Conservation (phyloP, 345 rosid species). For the Pelargonium nanum region DNA sequence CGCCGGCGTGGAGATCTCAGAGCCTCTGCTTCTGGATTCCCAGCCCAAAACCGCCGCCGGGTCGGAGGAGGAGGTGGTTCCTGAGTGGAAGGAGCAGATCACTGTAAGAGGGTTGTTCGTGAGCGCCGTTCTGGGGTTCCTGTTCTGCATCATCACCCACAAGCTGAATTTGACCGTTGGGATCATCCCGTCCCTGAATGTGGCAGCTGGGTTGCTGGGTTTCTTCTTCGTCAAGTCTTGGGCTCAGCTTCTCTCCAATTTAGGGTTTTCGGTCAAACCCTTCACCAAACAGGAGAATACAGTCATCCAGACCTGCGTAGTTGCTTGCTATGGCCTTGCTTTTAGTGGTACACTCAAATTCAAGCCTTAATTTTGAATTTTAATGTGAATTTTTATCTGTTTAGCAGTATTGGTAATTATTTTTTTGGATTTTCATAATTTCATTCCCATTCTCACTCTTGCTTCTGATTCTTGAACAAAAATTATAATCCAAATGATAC, state of each 20-base stretch:
- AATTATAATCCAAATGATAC: too few relatives aligned
- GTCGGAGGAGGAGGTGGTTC: conserved; percentile 19
- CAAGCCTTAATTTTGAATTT: not conserved
- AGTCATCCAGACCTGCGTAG: conserved; percentile 88
- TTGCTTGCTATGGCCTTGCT: conserved; percentile 90
- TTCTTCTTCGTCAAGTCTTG: conserved; percentile 90
- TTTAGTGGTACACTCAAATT: too few relatives aligned
- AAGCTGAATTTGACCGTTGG: conserved; percentile 88
- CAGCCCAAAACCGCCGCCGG: too few relatives aligned
- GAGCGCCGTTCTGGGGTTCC: conserved; percentile 58
- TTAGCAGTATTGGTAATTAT: too few relatives aligned
- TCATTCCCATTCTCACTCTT: too few relatives aligned
- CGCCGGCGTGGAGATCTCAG: conserved; percentile 39
- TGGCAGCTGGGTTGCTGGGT: conserved; percentile 83
- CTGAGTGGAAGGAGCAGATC: conserved; percentile 92
- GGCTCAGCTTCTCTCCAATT: conserved; percentile 52
- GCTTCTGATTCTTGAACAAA: too few relatives aligned
- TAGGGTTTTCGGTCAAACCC: conserved; percentile 52
- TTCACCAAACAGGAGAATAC: conserved; percentile 91
- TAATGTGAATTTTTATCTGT: not conserved
- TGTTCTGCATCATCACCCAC: conserved; percentile 86
- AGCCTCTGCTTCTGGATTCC: conserved; percentile 31
- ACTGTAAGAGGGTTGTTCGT: conserved; percentile 61
- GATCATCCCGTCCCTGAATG: conserved; percentile 77
- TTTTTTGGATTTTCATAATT: too few relatives aligned